Evolutionary conservation across 2,329 filamentous ascomycete genomes (phyloP).

Genomic region (Fusarium sp.): DNA sequence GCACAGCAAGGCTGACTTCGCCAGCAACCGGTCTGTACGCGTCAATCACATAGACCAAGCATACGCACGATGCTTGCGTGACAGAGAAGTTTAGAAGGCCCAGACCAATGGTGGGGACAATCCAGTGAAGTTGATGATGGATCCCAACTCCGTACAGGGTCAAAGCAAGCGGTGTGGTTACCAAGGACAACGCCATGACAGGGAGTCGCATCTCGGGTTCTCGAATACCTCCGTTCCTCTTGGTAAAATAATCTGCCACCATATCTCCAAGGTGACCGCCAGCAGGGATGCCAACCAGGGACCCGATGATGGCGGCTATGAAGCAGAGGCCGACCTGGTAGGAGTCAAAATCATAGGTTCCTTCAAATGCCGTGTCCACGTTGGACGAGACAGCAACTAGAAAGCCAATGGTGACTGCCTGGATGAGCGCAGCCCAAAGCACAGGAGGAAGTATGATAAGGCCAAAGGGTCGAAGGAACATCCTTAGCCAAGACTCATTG

Average conservation of each 20-base stretch:
- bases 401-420: slow-evolving; percentile 68
- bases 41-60: slow-evolving; percentile 69
- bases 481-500: slow-evolving; percentile 59
- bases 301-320: slow-evolving; percentile 60
- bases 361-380: slow-evolving; percentile 57
- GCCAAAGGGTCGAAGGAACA: slow-evolving; percentile 63
- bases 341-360: slow-evolving; percentile 57
- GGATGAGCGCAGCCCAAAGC: slow-evolving; percentile 66
- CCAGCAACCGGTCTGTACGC: slow-evolving; percentile 68
- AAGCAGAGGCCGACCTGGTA: slow-evolving; percentile 66
- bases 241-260: slow-evolving; percentile 62
- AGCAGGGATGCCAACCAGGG: slow-evolving; percentile 61
- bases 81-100: slow-evolving; percentile 68
- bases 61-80: slow-evolving; percentile 66
- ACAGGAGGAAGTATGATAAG: slow-evolving; percentile 65
- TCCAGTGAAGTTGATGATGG: slow-evolving; percentile 63
- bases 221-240: slow-evolving; percentile 66
- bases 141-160: slow-evolving; percentile 63
- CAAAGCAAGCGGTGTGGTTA: slow-evolving; percentile 61
- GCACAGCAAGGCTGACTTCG: slow-evolving; percentile 64
- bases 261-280: slow-evolving; percentile 63
- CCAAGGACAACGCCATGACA: slow-evolving; percentile 62
- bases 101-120: slow-evolving; percentile 66
- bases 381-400: slow-evolving; percentile 67
- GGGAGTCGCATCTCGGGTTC: slow-evolving; percentile 72